These are phyloP conservation scores for Rhizoclosmatium sp. DNA, from an alignment of 192 early-diverging fungal genomes.

Conservation along the genomic window DNA sequence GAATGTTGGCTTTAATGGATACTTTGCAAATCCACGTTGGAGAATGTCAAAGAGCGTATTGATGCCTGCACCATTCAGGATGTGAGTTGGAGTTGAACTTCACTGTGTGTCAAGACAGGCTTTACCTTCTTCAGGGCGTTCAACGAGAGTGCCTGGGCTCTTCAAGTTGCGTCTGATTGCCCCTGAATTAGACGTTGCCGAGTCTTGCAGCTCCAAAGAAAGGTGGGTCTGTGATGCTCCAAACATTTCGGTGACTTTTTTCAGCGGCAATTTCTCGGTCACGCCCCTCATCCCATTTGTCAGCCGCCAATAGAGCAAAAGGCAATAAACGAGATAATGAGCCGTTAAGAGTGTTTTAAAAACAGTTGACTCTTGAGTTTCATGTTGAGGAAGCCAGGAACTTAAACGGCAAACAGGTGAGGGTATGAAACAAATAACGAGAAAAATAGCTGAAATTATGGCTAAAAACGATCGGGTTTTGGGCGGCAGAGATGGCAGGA, in stretches of 20 bases:
- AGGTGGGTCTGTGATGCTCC: neutral
- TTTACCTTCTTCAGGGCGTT: neutral
- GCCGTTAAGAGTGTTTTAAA: too few relatives aligned
- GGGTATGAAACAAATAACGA: neutral
- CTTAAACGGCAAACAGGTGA: neutral
- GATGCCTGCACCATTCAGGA: slow-evolving; percentile 70
- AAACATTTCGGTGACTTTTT: slow-evolving; percentile 46
- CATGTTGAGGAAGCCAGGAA: neutral
- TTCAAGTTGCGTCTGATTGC: neutral
- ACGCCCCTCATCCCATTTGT: too few relatives aligned
- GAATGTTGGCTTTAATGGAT: slow-evolving; percentile 39
- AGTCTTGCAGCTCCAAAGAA: neutral
- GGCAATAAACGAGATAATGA: too few relatives aligned
- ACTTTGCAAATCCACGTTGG: slow-evolving; percentile 2
- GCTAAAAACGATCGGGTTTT: neutral
- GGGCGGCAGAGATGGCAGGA: too few relatives aligned
- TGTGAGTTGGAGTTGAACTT: too few relatives aligned
- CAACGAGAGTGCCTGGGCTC: neutral
- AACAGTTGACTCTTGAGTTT: neutral
- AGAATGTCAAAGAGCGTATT: slow-evolving; percentile 49
- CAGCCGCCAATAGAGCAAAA: too few relatives aligned
- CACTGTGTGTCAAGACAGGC: too few relatives aligned
- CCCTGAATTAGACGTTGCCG: neutral
- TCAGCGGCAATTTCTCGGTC: neutral
- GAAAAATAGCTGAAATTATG: neutral